phyloP scores from a whole-genome alignment of 805 yeast genomes.

The Starmerella potacharoeniae region DNA sequence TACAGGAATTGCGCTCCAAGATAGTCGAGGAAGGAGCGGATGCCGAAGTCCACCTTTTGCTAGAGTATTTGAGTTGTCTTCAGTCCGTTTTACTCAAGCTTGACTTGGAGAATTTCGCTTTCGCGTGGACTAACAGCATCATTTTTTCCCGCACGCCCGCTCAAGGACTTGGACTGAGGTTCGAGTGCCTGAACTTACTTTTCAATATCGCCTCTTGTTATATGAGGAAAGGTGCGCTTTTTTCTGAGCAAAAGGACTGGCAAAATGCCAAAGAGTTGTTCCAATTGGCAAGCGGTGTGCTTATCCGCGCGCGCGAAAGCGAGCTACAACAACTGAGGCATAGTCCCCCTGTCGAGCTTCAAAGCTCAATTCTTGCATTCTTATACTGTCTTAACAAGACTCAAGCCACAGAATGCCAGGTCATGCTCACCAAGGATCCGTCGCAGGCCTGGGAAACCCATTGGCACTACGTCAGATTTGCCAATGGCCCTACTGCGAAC shows the following conservation, averaged over 20 bases:
- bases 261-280: background rate
- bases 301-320: background rate
- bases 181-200: constrained; percentile 51
- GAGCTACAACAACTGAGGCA: background rate
- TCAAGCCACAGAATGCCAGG: constrained; percentile 2
- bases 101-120: background rate
- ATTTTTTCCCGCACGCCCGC: constrained; percentile 43
- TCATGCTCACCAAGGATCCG: background rate
- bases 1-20: constrained; percentile 2
- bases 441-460: background rate
- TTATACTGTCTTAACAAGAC: background rate
- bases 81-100: background rate
- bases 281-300: constrained; percentile 3
- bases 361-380: background rate
- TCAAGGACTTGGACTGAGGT: constrained; percentile 37
- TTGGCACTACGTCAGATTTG: background rate
- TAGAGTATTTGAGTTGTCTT: background rate
- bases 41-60: background rate
- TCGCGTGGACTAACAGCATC: constrained; percentile 58
- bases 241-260: constrained; percentile 29
- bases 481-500: background rate
- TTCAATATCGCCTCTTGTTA: constrained; percentile 60
- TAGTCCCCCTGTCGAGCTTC: constrained; percentile 8
- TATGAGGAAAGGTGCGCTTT: constrained; percentile 41
- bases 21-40: background rate